phyloP scores from a whole-genome alignment of 2,329 filamentous ascomycete genomes.

The Alternaria consortialis region DNA sequence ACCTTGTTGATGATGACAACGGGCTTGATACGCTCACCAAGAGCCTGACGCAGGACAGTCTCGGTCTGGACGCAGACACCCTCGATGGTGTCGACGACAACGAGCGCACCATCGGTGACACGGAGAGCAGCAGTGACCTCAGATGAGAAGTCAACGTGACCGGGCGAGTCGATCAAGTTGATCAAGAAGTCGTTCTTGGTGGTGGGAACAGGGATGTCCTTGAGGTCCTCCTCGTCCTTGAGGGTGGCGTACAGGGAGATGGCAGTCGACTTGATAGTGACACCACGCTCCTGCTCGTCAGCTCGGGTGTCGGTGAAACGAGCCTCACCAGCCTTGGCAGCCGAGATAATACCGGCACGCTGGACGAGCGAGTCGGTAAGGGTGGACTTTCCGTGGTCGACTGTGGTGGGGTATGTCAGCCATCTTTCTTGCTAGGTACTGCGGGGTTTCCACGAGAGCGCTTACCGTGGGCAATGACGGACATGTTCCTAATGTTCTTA shows the following conservation, averaged over 20 bases:
- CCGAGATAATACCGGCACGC: constrained; percentile 99
- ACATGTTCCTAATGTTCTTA: constrained; percentile 89
- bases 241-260: constrained; percentile 96
- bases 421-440: constrained; percentile 16
- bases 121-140: constrained; percentile 99
- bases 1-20: constrained; percentile 99
- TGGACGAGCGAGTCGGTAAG: constrained; percentile 99
- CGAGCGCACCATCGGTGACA: constrained; percentile 99
- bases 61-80: constrained; percentile 99
- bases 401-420: constrained; percentile 53
- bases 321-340: constrained; percentile 93
- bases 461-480: constrained; percentile 96
- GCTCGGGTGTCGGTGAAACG: constrained; percentile 96
- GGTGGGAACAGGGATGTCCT: constrained; percentile 91
- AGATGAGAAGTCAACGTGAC: constrained; percentile 99
- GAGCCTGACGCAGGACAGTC: constrained; percentile 98
- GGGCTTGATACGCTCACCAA: constrained; percentile 99
- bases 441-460: constrained; percentile 24
- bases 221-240: constrained; percentile 82
- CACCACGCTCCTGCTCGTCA: constrained; percentile 99
- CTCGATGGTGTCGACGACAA: constrained; percentile 99
- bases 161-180: constrained; percentile 99
- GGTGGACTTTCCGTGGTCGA: constrained; percentile 99
- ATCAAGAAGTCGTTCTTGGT: constrained; percentile 98
- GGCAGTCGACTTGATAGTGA: constrained; percentile 99